These are phyloP conservation scores for Aspergillus quadricinctus DNA, from an alignment of 2,329 filamentous ascomycete genomes.

Conservation along the genomic window DNA sequence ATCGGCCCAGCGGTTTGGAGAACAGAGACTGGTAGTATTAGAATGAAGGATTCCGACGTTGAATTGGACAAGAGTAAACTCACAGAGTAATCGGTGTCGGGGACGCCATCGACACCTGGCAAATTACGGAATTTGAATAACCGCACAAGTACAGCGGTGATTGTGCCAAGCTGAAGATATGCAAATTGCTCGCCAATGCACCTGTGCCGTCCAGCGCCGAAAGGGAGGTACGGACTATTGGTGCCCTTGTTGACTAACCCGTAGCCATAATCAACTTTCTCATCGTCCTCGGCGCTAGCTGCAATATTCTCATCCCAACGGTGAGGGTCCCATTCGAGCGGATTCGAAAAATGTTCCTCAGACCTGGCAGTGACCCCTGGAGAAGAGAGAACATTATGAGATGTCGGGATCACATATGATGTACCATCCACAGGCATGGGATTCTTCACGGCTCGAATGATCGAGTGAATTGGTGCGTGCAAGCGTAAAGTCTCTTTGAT, in stretches of 20 bases:
- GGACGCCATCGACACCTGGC: constrained; percentile 21
- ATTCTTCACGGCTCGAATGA: constrained; percentile 85
- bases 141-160: constrained; percentile 71
- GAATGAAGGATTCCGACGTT: background rate
- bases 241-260: constrained; percentile 89
- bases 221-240: constrained; percentile 84
- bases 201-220: constrained; percentile 85
- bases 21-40: constrained; percentile 52
- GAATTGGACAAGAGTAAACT: constrained; percentile 14
- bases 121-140: constrained; percentile 72
- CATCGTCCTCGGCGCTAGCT: constrained; percentile 52
- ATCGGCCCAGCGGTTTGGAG: constrained; percentile 67
- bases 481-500: constrained; percentile 89
- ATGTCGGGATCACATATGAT: constrained; percentile 74
- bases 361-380: constrained; percentile 76
- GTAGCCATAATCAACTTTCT: constrained; percentile 90
- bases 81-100: constrained; percentile 55
- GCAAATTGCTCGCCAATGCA: constrained; percentile 98
- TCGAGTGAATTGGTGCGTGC: constrained; percentile 90
- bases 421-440: constrained; percentile 81
- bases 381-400: constrained; percentile 76
- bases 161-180: constrained; percentile 85
- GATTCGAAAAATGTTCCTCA: constrained; percentile 73
- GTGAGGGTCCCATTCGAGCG: constrained; percentile 81
- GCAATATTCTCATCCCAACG: constrained; percentile 68